Evolutionary conservation across 2,329 filamentous ascomycete genomes (phyloP).

Genomic region (Clarireedia hainanense): DNA sequence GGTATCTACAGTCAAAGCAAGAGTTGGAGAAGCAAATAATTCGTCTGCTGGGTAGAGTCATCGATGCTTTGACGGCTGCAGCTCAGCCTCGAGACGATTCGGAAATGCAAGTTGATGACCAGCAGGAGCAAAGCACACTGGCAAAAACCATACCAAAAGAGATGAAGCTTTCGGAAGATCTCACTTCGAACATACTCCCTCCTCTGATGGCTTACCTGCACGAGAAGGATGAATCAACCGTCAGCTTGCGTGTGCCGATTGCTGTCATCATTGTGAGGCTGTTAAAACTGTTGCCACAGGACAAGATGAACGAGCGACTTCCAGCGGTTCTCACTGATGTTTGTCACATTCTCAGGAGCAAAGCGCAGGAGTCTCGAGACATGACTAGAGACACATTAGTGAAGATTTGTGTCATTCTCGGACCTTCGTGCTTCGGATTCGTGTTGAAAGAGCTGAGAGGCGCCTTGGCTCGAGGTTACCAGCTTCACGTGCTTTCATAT

Average conservation of each 20-base stretch:
- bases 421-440: constrained; percentile 78
- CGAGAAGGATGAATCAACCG: constrained; percentile 88
- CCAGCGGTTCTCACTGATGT: constrained; percentile 85
- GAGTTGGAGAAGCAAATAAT: constrained; percentile 82
- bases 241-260: constrained; percentile 85
- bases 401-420: constrained; percentile 74
- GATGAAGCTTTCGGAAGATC: constrained; percentile 61
- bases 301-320: constrained; percentile 65
- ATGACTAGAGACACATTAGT: constrained; percentile 82
- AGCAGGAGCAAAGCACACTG: constrained; percentile 37
- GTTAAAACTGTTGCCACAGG: constrained; percentile 67
- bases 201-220: constrained; percentile 78
- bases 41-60: constrained; percentile 70
- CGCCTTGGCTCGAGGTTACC: constrained; percentile 78
- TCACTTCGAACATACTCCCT: constrained; percentile 69
- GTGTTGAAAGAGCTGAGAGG: constrained; percentile 85
- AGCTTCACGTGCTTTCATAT: constrained; percentile 90
- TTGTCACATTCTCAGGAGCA: constrained; percentile 84
- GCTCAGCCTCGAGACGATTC: constrained; percentile 29
- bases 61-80: constrained; percentile 63
- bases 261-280: constrained; percentile 85
- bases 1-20: constrained; percentile 71
- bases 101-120: constrained; percentile 29
- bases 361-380: constrained; percentile 80
- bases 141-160: constrained; percentile 57